Percentiles rank a stretch among this genome's conserved stretches.
Evolutionary conservation across 2,329 filamentous ascomycete genomes (phyloP).

Genomic region (Penicillium sp.): DNA sequence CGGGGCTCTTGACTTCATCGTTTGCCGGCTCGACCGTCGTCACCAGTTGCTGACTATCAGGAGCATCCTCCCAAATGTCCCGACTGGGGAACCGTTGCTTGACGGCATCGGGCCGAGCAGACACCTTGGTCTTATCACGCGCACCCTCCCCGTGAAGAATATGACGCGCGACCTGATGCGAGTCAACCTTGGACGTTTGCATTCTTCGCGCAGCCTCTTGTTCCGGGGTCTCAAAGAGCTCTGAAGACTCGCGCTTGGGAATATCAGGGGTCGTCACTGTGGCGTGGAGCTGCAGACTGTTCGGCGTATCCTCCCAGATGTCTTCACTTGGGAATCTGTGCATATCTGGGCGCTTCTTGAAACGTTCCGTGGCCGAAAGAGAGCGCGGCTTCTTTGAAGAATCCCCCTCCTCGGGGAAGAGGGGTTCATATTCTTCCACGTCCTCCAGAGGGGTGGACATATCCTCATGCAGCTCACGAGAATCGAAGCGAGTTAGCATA

Average conservation of each 20-base stretch:
- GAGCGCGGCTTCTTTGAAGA: conserved; percentile 62
- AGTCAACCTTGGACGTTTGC: conserved; percentile 48
- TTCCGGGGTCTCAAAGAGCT: conserved; percentile 52
- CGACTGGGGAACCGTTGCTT: conserved; percentile 83
- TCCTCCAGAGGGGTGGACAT: conserved; percentile 76
- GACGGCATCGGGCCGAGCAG: conserved; percentile 57
- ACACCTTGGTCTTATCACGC: conserved; percentile 31
- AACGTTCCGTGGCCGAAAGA: conserved; percentile 59
- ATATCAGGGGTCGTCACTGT: conserved; percentile 83
- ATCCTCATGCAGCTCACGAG: conserved; percentile 59
- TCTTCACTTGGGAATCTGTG: conserved; percentile 92
- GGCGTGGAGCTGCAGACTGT: conserved; percentile 75
- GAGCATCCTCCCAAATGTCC: conserved; percentile 94
- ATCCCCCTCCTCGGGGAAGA: conserved; percentile 79
- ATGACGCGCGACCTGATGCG: conserved; percentile 43
- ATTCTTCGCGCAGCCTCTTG: conserved; percentile 56
- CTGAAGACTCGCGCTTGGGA: conserved; percentile 52
- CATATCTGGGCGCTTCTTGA: conserved; percentile 60
- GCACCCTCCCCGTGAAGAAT: conserved; percentile 39
- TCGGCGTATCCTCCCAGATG: conserved; percentile 95
- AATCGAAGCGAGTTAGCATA: conserved; percentile 60
- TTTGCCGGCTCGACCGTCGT: conserved; percentile 67
- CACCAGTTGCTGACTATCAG: conserved; percentile 79
- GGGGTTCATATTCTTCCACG: conserved; percentile 90
- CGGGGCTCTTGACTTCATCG: conserved; percentile 54